Evolutionary conservation across 371 early-diverging fungal genomes (phyloP), one percentile per base, ranked within the genome.

Genomic region (Apophysomyces variabilis): DNA sequence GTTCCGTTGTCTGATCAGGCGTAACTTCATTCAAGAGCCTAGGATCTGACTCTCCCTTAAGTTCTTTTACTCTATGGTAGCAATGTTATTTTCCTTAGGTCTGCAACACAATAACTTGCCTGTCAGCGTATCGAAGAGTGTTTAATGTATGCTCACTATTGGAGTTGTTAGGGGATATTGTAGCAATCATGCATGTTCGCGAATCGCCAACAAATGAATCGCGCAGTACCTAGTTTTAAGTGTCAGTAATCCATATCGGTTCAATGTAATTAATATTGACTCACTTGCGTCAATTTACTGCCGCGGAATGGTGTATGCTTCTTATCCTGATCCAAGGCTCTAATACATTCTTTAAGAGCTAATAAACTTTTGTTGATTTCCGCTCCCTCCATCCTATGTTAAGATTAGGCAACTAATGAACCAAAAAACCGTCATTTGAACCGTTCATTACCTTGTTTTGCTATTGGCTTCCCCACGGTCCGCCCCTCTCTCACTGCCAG

Each of bases 301-400:
- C 98, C 97, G 44, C 99, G 87, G 83, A 99, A 99, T 5, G 99
- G 99, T 26, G 95, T 93, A 76, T 99, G 97, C 60, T 88, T 92
- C 64, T 93, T 93, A 64, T 93, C 94, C 75, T 95, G 91, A 74
- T 98, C 99, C 56, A 99, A 76, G 4, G 99, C 98, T 61, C 99
- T 90, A 65, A 99, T 99, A 75, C 99, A 98, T 73, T 99, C 99
- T 73, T 99, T 99, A 57, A 99, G 76, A 0, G 98, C 99, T 50
- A 99, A 80, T 63, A 99, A 81, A 71, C 96, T 95, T 79, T 96
- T 97, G 84, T 99, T 99, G 85, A 99, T 99, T 80, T 98, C 98
- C 1, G 98, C 93, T n/a, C 99, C 99, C 79, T 99, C 99, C 93
- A 94, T 93, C 65, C 92, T 89, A 60, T 32, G 3, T 16, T 41